Evolutionary conservation across 805 yeast species (phyloP).

Genomic region (Yarrowia keelungensis): DNA sequence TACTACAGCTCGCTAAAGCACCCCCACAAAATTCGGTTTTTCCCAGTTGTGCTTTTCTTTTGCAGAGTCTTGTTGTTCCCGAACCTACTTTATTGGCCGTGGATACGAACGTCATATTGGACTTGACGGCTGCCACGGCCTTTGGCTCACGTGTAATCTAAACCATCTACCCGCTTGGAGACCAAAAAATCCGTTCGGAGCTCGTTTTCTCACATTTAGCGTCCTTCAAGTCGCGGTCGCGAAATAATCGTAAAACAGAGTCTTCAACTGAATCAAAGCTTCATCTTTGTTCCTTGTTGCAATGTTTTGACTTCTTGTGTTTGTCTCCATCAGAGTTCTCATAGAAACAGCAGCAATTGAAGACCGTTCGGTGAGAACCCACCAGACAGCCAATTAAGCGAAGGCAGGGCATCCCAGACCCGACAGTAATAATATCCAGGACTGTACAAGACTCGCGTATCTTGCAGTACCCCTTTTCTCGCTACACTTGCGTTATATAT

Average conservation of each 20-base stretch:
- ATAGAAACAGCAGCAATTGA: background rate
- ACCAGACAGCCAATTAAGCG: background rate
- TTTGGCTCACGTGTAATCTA: background rate
- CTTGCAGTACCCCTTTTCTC: background rate
- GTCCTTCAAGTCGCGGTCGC: background rate
- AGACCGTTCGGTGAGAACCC: too few species aligned
- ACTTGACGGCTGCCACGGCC: background rate
- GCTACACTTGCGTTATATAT: background rate
- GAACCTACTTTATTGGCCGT: background rate
- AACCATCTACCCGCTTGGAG: background rate
- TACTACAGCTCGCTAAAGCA: background rate
- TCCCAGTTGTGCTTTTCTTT: background rate
- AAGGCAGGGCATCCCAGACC: background rate
- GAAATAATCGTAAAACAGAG: background rate
- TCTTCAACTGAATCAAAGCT: conserved; percentile 14
- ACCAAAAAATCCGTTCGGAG: background rate
- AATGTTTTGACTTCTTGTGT: conserved; percentile 13
- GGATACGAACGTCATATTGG: background rate
- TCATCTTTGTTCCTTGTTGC: conserved; percentile 12
- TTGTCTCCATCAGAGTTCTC: conserved; percentile 2
- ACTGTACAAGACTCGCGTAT: background rate
- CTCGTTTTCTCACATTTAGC: background rate
- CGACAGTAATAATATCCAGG: background rate
- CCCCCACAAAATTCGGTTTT: too few species aligned
- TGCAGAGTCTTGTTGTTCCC: background rate